A percentile compares a stretch with the other conserved stretches of the same genome.
phyloP scores from a whole-genome alignment of 371 early-diverging fungal species.

The Thermomucor indicae-seudaticae region DNA sequence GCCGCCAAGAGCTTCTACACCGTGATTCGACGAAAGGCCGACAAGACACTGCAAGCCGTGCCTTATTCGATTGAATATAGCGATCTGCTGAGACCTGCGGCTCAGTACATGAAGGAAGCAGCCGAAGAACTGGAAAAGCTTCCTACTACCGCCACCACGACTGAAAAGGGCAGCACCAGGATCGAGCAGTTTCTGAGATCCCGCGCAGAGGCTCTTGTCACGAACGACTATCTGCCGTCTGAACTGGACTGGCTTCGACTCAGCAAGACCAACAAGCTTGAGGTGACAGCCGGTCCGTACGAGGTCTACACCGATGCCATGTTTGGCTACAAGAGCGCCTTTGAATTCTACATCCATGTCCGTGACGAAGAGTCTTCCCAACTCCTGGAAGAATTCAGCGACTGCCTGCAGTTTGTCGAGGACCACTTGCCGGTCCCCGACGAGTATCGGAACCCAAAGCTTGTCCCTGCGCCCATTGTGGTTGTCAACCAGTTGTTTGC shows the following conservation, averaged over 20 bases:
- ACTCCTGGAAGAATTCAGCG: constrained; percentile 66
- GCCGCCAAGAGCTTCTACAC: constrained; percentile 73
- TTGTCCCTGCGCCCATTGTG: constrained; percentile 72
- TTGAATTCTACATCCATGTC: constrained; percentile 71
- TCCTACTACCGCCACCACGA: background rate
- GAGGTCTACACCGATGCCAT: constrained; percentile 78
- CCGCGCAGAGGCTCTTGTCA: constrained; percentile 59
- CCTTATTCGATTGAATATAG: constrained; percentile 63
- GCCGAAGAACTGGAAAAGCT: constrained; percentile 48
- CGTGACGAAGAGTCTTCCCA: constrained; percentile 64
- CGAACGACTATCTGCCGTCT: constrained; percentile 66
- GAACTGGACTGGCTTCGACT: constrained; percentile 74
- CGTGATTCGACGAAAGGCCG: constrained; percentile 41
- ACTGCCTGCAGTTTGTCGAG: constrained; percentile 69
- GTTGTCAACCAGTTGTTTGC: constrained; percentile 77
- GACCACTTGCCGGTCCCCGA: constrained; percentile 70
- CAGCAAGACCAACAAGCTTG: constrained; percentile 51
- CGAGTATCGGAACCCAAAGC: constrained; percentile 62
- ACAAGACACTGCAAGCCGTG: constrained; percentile 32
- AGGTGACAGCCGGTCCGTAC: constrained; percentile 77
- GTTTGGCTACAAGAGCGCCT: constrained; percentile 66
- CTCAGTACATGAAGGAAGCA: constrained; percentile 55
- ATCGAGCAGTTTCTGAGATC: constrained; percentile 55
- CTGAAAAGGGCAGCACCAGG: constrained; percentile 28
- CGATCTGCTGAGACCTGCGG: constrained; percentile 59